Conservation (phyloP, 2,329 filamentous ascomycete genomes). For the Aspergillus novoparasiticus region DNA sequence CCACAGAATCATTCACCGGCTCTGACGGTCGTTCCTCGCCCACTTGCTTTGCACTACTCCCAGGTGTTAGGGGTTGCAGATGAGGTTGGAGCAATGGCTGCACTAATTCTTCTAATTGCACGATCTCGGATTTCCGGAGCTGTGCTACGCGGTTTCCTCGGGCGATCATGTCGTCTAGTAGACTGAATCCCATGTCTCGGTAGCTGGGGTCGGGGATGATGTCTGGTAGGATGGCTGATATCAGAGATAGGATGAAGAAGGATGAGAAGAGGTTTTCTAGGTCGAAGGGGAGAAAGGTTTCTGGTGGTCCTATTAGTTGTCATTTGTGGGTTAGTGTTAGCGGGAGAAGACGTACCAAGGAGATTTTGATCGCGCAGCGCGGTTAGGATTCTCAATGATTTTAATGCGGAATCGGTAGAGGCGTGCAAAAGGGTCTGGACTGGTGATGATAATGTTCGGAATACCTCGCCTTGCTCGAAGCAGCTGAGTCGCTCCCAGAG, state of each 20-base stretch:
- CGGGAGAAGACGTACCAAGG: constrained; percentile 17
- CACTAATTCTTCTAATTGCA: constrained; percentile 22
- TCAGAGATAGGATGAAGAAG: constrained; percentile 40
- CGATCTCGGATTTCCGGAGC: constrained; percentile 26
- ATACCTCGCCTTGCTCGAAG: constrained; percentile 19
- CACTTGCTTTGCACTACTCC: background rate
- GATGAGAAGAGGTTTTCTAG: constrained; percentile 29
- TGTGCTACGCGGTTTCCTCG: constrained; percentile 25
- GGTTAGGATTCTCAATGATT: constrained; percentile 24
- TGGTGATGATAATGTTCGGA: constrained; percentile 22
- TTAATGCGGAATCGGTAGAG: constrained; percentile 26
- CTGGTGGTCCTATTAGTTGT: constrained; percentile 13
- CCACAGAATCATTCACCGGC: background rate
- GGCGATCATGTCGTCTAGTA: constrained; percentile 23
- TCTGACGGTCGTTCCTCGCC: background rate
- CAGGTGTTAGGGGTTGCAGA: background rate
- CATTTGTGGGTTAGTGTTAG: background rate
- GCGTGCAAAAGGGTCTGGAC: constrained; percentile 25
- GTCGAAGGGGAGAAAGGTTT: constrained; percentile 41
- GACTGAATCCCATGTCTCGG: constrained; percentile 31
- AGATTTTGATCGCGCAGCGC: constrained; percentile 28
- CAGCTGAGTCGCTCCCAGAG: constrained; percentile 24
- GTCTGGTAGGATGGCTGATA: constrained; percentile 42
- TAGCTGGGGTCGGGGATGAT: constrained; percentile 48
- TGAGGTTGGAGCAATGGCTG: constrained; percentile 14